Conservation (phyloP, 1,284 basidiomycete species). For the Ganoderma lingzhi region DNA sequence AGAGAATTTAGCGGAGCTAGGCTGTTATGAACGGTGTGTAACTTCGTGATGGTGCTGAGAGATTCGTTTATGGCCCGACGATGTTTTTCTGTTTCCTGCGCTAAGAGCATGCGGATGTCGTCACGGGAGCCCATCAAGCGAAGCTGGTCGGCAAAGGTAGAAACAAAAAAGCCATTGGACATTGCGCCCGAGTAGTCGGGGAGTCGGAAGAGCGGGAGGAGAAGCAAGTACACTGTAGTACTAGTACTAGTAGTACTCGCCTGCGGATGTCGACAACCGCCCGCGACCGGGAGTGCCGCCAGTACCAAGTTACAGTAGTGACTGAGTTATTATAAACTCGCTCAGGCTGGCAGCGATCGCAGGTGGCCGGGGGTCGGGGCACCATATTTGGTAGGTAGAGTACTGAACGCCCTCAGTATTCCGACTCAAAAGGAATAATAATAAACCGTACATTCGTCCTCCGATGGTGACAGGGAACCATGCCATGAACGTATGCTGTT, state of each 20-base stretch:
- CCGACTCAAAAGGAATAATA: too few relatives aligned
- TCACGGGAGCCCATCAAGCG: background rate
- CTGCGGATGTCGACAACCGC: too few relatives aligned
- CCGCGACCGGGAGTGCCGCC: too few relatives aligned
- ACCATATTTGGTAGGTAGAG: too few relatives aligned
- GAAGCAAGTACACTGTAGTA: too few relatives aligned
- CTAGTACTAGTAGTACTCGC: too few relatives aligned
- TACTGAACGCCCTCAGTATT: too few relatives aligned
- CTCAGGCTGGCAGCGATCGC: too few relatives aligned
- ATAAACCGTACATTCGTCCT: background rate
- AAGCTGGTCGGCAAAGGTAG: background rate
- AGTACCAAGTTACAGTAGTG: too few relatives aligned
- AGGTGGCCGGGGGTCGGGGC: too few relatives aligned
- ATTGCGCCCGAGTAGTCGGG: background rate
- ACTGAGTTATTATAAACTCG: too few relatives aligned
- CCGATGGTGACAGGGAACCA: background rate
- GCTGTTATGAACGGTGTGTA: background rate
- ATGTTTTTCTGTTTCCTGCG: constrained; percentile 2
- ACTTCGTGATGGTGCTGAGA: background rate
- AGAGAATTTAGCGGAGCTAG: background rate
- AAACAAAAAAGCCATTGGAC: background rate
- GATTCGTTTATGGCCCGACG: background rate
- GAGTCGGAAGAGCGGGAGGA: too few relatives aligned
- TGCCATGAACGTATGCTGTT: background rate
- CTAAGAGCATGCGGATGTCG: background rate